Conservation (phyloP, 1,284 basidiomycete genomes). For the Tilletiaria anomala region DNA sequence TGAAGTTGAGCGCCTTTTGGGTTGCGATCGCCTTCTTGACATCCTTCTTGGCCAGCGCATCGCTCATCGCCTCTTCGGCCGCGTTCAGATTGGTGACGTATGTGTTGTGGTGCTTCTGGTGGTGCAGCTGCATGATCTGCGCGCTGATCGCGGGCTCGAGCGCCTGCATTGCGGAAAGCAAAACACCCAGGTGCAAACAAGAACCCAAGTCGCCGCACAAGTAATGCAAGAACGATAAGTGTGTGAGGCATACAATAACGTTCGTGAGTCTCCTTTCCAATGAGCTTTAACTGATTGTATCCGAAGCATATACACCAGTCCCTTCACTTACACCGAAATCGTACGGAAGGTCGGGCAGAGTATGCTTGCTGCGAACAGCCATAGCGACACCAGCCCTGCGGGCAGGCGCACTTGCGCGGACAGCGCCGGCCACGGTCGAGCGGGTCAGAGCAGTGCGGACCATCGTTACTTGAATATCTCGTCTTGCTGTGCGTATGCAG, state of each 20-base stretch:
- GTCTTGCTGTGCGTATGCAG: no score
- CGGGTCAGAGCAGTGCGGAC: no score
- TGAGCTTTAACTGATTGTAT: no score
- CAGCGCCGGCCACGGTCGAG: conserved; percentile 4
- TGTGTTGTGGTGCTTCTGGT: conserved; percentile 38
- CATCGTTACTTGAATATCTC: no score
- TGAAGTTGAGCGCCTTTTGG: conserved; percentile 36
- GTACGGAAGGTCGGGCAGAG: conserved; percentile 36
- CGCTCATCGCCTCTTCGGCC: conserved; percentile 25
- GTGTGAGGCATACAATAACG: no score
- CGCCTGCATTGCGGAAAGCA: no score
- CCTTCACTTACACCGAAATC: no score
- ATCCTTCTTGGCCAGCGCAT: conserved; percentile 25
- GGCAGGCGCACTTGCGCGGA: conserved; percentile 1
- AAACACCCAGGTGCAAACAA: conserved; percentile 1
- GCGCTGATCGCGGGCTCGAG: conserved; percentile 35
- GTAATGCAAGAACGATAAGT: no score
- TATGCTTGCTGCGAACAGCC: conserved; percentile 29
- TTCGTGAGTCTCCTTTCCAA: no score
- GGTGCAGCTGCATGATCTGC: conserved; percentile 38
- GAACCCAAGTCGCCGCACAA: no score
- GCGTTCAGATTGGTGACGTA: conserved; percentile 37
- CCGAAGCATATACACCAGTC: no score
- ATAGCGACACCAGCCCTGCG: conserved; percentile 2
- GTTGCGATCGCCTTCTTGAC: conserved; percentile 20